phyloP scores from a whole-genome alignment of 345 rosid genomes.

The Angophora floribunda region DNA sequence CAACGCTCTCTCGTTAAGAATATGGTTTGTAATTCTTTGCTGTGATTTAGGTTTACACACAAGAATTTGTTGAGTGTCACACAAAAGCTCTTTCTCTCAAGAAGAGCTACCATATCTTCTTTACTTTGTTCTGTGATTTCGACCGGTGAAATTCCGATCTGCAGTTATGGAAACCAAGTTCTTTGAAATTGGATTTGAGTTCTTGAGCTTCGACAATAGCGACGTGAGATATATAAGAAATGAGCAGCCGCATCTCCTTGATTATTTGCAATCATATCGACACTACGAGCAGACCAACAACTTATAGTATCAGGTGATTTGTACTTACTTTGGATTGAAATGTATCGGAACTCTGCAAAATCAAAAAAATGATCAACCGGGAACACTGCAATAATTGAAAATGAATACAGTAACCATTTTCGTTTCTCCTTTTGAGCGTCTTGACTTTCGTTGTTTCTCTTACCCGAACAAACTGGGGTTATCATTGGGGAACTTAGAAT shows the following conservation, averaged over 20 bases:
- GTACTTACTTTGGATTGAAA: neutral
- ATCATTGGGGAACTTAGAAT: neutral
- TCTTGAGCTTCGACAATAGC: neutral
- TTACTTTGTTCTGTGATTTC: neutral
- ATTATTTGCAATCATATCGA: neutral
- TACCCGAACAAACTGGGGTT: neutral
- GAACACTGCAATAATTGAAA: neutral
- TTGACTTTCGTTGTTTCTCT: neutral
- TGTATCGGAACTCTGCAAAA: neutral
- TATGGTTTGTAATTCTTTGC: neutral
- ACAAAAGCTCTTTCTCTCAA: neutral
- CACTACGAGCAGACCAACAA: neutral
- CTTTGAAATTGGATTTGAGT: neutral
- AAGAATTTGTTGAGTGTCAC: neutral
- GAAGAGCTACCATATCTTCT: neutral
- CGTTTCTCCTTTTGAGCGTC: neutral
- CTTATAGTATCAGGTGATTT: neutral
- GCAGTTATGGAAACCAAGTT: neutral
- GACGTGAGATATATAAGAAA: neutral
- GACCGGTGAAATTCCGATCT: neutral
- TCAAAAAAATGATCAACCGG: neutral
- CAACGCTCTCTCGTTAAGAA: neutral
- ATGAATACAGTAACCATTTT: neutral
- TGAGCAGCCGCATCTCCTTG: neutral
- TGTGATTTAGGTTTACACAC: neutral